These are phyloP conservation scores for Arabis hirsuta DNA, from an alignment of 345 rosid species.

Conservation along the genomic window DNA sequence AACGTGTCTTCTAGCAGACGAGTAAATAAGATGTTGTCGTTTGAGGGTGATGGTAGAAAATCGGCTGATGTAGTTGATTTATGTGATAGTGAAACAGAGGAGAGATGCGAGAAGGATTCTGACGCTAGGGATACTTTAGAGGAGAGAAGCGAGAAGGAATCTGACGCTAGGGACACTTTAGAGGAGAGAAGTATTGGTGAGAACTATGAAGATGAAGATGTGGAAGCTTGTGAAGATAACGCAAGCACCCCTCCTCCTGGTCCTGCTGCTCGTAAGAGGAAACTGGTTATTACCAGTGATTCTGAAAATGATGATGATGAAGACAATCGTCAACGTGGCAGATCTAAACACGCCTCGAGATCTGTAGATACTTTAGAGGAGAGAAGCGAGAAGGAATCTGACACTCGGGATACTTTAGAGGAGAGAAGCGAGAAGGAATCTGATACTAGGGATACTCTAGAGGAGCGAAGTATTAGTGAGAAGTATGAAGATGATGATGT, in stretches of 20 bases:
- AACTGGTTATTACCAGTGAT: no score
- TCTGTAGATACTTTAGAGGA: no score
- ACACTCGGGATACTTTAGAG: no score
- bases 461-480: conserved; percentile 36
- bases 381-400: no score
- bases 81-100: conserved; percentile 61
- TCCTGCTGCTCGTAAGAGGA: no score
- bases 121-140: conserved; percentile 2
- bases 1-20: conserved; percentile 23
- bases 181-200: conserved; percentile 36
- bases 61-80: conserved; percentile 48
- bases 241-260: no score
- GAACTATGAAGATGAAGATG: conserved; percentile 3
- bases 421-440: no score
- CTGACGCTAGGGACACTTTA: no score
- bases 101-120: conserved; percentile 44
- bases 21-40: conserved; percentile 51
- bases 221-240: no score
- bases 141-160: no score
- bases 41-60: conserved; percentile 49
- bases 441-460: not conserved
- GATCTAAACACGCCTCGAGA: not conserved
- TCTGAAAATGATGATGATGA: no score
- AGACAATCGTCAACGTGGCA: conserved; percentile 16
- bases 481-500: conserved; percentile 45